phyloP scores from a whole-genome alignment of 257 asterid species.

The Forsythia viridissima region DNA sequence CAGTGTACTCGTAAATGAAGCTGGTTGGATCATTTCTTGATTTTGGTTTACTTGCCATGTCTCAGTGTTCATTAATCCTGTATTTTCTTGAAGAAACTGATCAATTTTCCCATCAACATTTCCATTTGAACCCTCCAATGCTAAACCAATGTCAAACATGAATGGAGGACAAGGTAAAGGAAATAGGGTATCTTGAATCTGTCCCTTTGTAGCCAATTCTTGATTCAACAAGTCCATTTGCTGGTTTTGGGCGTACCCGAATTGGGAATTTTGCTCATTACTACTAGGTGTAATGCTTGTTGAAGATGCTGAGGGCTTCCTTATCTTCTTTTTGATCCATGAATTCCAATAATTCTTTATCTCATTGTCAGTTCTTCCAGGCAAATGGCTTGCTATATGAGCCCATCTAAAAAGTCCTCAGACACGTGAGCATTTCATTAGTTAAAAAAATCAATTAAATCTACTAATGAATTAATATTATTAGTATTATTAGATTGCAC shows the following conservation, averaged over 20 bases:
- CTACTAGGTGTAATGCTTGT: conserved; percentile 20
- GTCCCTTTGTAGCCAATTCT: conserved; percentile 39
- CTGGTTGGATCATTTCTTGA: conserved; percentile 30
- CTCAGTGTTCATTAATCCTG: conserved; percentile 19
- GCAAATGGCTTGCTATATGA: conserved; percentile 91
- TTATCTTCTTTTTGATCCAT: conserved; percentile 84
- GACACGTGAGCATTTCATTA: conserved; percentile 1
- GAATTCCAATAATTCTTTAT: conserved; percentile 95
- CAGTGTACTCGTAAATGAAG: conserved; percentile 15
- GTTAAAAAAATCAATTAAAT: background rate
- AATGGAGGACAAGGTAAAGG: conserved; percentile 53
- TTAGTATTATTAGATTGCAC: background rate
- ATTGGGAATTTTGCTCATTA: conserved; percentile 33
- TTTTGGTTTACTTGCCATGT: conserved; percentile 49
- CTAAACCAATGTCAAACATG: conserved; percentile 52
- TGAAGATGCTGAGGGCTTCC: conserved; percentile 49
- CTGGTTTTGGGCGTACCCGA: conserved; percentile 33
- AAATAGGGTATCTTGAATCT: conserved; percentile 38
- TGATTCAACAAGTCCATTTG: conserved; percentile 47
- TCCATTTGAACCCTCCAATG: conserved; percentile 24
- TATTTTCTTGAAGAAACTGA: conserved; percentile 46
- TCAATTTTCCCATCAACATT: conserved; percentile 22
- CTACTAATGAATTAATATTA: background rate
- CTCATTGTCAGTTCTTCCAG: conserved; percentile 92
- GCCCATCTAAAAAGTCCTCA: conserved; percentile 69